A percentile compares a stretch with the other conserved stretches of the same genome.
phyloP scores from a whole-genome alignment of 1,284 basidiomycete genomes.

The Psilocybe mexicana region DNA sequence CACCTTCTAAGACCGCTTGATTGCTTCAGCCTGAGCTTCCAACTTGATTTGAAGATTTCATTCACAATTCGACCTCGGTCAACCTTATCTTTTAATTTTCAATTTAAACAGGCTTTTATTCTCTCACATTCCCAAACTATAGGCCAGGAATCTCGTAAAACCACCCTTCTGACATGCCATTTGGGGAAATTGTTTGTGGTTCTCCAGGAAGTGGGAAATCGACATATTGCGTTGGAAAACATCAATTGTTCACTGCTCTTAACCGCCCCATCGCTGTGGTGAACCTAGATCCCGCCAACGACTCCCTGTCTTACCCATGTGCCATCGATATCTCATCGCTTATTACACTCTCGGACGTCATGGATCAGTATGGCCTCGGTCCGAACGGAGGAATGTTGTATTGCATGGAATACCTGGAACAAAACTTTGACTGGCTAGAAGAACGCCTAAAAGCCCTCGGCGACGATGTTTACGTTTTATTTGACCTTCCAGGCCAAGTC shows the following conservation, averaged over 20 bases:
- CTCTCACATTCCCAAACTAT: background rate
- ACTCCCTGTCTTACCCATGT: constrained; percentile 88
- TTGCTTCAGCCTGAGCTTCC: background rate
- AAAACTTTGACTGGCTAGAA: constrained; percentile 95
- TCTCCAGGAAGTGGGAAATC: constrained; percentile 94
- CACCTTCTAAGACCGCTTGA: background rate
- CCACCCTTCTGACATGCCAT: constrained; percentile 55
- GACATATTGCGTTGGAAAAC: constrained; percentile 91
- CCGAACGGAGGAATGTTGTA: constrained; percentile 98
- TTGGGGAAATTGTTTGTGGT: constrained; percentile 88
- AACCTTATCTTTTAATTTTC: background rate
- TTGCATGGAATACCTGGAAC: constrained; percentile 96
- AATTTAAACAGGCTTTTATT: background rate
- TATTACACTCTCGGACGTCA: constrained; percentile 87
- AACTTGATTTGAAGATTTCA: background rate
- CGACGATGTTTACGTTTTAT: constrained; percentile 82
- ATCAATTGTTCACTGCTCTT: constrained; percentile 89
- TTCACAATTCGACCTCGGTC: background rate
- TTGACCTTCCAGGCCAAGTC: constrained; percentile 97
- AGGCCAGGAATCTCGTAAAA: too few species aligned
- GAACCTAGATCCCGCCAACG: constrained; percentile 96
- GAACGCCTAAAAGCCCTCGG: constrained; percentile 68
- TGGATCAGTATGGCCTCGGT: constrained; percentile 85
- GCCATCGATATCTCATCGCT: constrained; percentile 85
- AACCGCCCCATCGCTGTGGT: constrained; percentile 86